Evolutionary conservation across 2,329 filamentous ascomycete genomes (phyloP), one percentile per base, ranked within the genome.

Genomic region (Didymellaceae sp.): DNA sequence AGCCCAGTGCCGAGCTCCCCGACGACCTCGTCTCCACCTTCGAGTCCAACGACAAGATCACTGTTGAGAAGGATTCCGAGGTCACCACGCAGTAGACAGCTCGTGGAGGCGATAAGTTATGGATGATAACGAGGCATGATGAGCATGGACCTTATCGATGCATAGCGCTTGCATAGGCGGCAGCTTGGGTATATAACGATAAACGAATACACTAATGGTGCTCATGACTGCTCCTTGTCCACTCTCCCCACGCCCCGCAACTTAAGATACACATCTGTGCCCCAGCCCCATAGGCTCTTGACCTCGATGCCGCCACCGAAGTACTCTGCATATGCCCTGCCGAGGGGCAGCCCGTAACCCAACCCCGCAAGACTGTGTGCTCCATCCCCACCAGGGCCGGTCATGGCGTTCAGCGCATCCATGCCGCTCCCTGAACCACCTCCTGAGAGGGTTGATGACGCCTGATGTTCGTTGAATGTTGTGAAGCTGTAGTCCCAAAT

Each of bases 401-500:
- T 87, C 39, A 97, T 87, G 4, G 87, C 86, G 63, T 87, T 88
- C 55, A 97, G 75, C 0, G 88, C 89, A 65, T 89, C 86, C 67
- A 85, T 80, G 17, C 66, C 68, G 24, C 57, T 66, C 10, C 55
- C 53, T 2, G 62, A 63, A 21, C 56, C 50, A 9, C 75, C 73
- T 26, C 75, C 70, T 10, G 76, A 73, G 66, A 61, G 79, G 68
- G 58, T 83, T 74, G 45, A 60, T 6, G 73, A 71, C 9, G 77
- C 76, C 54, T 80, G 73, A 31, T 87, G 82, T 17, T 90, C 90
- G 48, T 85, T 87, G 73, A 97, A 97, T 0, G 94, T 99, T 16
- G 93, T 97, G 72, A 97, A 99, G 56, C 90, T 94, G 72, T 97
- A 99, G 6, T 91, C 92, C 92, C 94, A 99, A 51, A 99, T 92